A percentile compares a stretch with the other conserved stretches of the same genome.
Evolutionary conservation across 805 yeast genomes (phyloP).

Genomic region (Cyberlindnera veronae): DNA sequence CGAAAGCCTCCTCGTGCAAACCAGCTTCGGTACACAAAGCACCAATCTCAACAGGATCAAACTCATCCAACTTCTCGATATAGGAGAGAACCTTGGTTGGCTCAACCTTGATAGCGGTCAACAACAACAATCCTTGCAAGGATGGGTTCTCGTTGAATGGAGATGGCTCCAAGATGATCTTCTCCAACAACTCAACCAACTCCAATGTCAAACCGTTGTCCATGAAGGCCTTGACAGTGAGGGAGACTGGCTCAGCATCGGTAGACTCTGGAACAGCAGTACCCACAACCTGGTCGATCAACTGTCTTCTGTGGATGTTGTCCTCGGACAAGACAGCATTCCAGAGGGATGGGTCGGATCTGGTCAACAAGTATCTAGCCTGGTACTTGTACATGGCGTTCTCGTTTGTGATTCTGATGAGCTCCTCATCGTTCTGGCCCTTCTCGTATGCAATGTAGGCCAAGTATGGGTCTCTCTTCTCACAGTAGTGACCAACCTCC

Average conservation of each 20-base stretch:
- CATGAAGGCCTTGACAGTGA: constrained; percentile 95
- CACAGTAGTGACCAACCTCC: constrained; percentile 97
- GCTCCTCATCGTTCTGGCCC: constrained; percentile 88
- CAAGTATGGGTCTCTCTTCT: constrained; percentile 96
- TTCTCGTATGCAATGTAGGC: constrained; percentile 97
- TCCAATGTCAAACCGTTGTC: constrained; percentile 89
- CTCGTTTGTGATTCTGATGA: constrained; percentile 89
- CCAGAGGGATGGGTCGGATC: constrained; percentile 89
- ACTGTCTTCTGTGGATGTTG: constrained; percentile 83
- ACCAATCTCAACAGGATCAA: constrained; percentile 92
- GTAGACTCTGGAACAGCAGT: constrained; percentile 93
- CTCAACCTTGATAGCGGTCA: constrained; percentile 96
- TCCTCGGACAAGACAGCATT: constrained; percentile 67
- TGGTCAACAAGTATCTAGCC: constrained; percentile 88
- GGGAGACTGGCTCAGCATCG: constrained; percentile 90
- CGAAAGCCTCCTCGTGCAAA: constrained; percentile 89
- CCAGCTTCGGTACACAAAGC: constrained; percentile 86
- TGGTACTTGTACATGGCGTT: constrained; percentile 98
- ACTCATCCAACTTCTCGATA: constrained; percentile 85
- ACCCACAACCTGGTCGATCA: constrained; percentile 91
- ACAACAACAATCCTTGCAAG: constrained; percentile 84
- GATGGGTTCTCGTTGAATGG: constrained; percentile 95
- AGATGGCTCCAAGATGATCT: constrained; percentile 94
- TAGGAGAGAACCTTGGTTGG: constrained; percentile 77
- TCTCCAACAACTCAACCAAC: constrained; percentile 90